phyloP scores from a whole-genome alignment of 202 grass and related monocot species.

The Schoenoplectus tabernaemontani region DNA sequence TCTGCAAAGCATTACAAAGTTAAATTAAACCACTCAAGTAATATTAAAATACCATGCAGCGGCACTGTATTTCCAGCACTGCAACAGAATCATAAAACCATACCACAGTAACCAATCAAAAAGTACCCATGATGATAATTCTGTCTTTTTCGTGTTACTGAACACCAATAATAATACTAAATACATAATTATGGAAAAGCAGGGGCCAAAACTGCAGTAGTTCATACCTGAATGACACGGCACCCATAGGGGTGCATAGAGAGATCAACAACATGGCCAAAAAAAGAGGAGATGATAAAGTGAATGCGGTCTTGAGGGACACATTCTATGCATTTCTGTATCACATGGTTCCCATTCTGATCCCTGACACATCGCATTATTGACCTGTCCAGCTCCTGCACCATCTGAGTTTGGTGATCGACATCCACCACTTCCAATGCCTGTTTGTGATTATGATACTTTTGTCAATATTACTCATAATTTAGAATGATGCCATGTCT shows the following conservation, averaged over 20 bases:
- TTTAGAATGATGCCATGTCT: not conserved
- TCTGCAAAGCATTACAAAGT: constrained; percentile 33
- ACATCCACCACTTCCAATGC: constrained; percentile 81
- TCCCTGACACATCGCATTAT: constrained; percentile 90
- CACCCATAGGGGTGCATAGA: constrained; percentile 99
- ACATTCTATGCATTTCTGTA: constrained; percentile 97
- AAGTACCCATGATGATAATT: not conserved
- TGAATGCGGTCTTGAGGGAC: constrained; percentile 71
- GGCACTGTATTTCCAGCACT: not conserved
- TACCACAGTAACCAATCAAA: not conserved
- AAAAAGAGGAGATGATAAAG: constrained; percentile 83
- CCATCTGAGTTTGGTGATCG: constrained; percentile 85
- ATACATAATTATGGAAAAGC: not conserved
- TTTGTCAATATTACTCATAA: not conserved
- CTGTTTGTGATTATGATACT: constrained; percentile 33
- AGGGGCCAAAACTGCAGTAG: not conserved
- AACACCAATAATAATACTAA: not conserved
- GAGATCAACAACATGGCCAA: constrained; percentile 68
- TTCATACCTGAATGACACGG: constrained; percentile 88
- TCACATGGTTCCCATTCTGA: constrained; percentile 97
- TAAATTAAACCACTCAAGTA: constrained; percentile 21
- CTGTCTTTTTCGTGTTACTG: not conserved
- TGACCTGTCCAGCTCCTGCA: constrained; percentile 71
- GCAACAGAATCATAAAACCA: not conserved
- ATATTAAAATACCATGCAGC: not conserved